Conservation (phyloP, 106 monocot genomes). For the Phalaenopsis equestris region DNA sequence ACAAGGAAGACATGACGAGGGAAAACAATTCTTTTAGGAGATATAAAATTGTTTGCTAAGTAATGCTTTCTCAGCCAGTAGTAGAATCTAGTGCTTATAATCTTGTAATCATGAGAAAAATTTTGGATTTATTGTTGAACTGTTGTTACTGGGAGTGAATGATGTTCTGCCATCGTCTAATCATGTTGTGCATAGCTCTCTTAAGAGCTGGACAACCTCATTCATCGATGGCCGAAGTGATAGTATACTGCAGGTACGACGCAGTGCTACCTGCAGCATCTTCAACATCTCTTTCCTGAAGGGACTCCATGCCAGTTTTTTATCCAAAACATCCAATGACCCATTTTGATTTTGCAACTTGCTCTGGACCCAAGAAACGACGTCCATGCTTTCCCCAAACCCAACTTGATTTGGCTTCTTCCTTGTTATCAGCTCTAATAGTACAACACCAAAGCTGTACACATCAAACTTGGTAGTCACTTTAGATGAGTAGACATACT, state of each 20-base stretch:
- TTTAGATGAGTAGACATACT: constrained; percentile 83
- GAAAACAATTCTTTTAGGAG: background rate
- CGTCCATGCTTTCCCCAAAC: constrained; percentile 77
- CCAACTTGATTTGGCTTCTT: constrained; percentile 74
- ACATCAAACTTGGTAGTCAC: constrained; percentile 93
- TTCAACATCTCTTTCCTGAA: constrained; percentile 78
- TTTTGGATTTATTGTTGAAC: background rate
- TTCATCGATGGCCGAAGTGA: constrained; percentile 72
- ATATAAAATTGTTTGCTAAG: background rate
- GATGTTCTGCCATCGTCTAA: constrained; percentile 13
- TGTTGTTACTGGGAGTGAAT: constrained; percentile 25
- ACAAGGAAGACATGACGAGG: background rate
- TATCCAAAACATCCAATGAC: constrained; percentile 54
- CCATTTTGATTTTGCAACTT: constrained; percentile 42
- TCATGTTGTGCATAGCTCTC: constrained; percentile 40
- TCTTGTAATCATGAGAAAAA: background rate
- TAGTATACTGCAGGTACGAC: constrained; percentile 63
- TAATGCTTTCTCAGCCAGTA: background rate
- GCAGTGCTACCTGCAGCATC: constrained; percentile 46
- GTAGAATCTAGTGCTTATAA: background rate
- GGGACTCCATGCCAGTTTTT: constrained; percentile 27
- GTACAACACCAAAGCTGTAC: constrained; percentile 93
- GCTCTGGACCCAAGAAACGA: constrained; percentile 57
- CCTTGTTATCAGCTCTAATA: constrained; percentile 87
- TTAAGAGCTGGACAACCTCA: constrained; percentile 72